phyloP scores from a whole-genome alignment of 805 yeast genomes.

The Wickerhamomyces mucosus region DNA sequence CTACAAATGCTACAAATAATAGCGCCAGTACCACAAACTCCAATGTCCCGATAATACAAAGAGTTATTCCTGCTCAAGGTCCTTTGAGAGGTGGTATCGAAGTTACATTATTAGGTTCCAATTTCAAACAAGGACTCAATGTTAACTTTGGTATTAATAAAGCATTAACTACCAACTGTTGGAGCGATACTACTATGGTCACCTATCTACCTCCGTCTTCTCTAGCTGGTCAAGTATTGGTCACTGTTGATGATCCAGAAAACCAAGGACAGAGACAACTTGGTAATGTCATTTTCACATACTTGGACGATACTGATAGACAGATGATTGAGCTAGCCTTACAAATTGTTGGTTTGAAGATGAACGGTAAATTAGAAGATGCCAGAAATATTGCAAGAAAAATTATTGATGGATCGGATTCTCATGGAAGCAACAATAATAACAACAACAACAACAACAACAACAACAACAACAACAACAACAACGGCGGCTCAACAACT shows the following conservation, averaged over 20 bases:
- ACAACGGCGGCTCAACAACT: conserved; percentile 1
- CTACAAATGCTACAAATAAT: no score
- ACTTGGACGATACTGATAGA: conserved; percentile 90
- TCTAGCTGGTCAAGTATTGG: conserved; percentile 85
- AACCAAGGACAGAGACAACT: conserved; percentile 14
- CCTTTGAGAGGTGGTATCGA: conserved; percentile 96
- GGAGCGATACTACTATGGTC: conserved; percentile 92
- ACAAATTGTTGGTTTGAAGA: conserved; percentile 92
- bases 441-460: background rate
- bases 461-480: conserved; percentile 1
- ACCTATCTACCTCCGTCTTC: conserved; percentile 90
- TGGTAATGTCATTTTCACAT: conserved; percentile 55
- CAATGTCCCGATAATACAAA: conserved; percentile 38
- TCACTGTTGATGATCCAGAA: conserved; percentile 59
- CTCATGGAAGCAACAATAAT: conserved; percentile 15
- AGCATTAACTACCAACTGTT: conserved; percentile 83
- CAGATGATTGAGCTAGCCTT: conserved; percentile 91
- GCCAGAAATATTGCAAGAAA: conserved; percentile 89
- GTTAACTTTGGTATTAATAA: conserved; percentile 81
- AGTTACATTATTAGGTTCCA: conserved; percentile 80
- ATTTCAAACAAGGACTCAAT: conserved; percentile 71
- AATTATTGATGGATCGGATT: conserved; percentile 43
- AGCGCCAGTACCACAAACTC: no score
- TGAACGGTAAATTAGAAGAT: conserved; percentile 93
- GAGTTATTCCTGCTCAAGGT: conserved; percentile 93